Base-by-base conservation (phyloP, 2,329 filamentous ascomycete genomes). In the Orbilia quercus region DNA sequence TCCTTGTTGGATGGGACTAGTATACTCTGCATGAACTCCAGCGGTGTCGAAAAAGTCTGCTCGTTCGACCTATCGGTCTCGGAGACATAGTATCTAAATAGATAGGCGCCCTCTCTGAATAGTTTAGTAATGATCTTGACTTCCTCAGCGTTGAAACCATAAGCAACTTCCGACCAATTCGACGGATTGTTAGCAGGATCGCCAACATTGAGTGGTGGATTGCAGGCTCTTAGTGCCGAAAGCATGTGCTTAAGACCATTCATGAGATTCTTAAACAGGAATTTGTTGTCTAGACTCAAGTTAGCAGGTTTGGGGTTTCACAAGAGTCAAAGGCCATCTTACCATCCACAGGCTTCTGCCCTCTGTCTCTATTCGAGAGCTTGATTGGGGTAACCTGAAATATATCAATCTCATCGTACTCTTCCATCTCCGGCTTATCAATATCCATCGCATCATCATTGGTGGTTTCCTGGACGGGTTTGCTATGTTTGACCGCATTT, bases 351-450 rank as follows among this genome's bases (percentile, higher is more conserved):
- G 95, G 94, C 79, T 98, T 93, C 12, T 90, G 89, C 65, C 90
- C 92, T 71, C 94, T 87, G 76, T 99, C 95, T 51, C 93, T 88
- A 6, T 95, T 97, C 0, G 91, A 91, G 0, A 92, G 95, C 82
- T 96, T 97, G 82, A 99, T 98, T 0, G 95, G 96, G 79, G 94
- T 95, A 1, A 95, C 95, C 47, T 87, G 91, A 82, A 98, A 99
- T 51, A 99, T 97, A 80, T 99, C 96, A 42, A 95, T 94, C 81
- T 98, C 93, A 78, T 99, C 96, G 92, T 95, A 99, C 75, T 96
- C 92, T 0, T 95, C 95, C 31, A 50, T 38, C 42, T 76, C 75
- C 2, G 88, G 88, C 28, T 87, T 83, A 31, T 94, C 88, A 79
- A 90, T 89, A 63, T 96, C 91, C 0, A 92, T 91, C 60, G 96